Percentiles rank a stretch among this genome's conserved stretches.
phyloP scores from a whole-genome alignment of 1,284 basidiomycete species.

The Rhizoctonia solani region DNA sequence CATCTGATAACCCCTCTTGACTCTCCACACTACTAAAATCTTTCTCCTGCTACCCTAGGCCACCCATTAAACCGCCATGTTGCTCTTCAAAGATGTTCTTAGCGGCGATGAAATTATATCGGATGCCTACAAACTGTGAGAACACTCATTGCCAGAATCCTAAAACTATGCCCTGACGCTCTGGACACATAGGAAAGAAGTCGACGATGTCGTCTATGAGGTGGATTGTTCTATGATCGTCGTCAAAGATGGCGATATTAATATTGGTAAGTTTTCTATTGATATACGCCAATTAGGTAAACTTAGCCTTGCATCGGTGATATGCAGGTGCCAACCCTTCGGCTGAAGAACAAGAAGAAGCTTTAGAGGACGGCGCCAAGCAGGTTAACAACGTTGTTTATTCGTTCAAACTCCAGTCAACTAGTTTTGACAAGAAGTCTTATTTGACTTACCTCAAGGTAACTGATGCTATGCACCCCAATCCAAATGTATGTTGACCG shows the following conservation, averaged over 20 bases:
- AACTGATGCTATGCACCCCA: conserved; percentile 9
- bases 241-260: conserved; percentile 87
- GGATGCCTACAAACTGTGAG: conserved; percentile 86
- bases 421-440: conserved; percentile 90
- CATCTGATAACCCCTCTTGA: conserved; percentile 13
- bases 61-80: conserved; percentile 54
- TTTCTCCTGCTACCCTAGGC: conserved; percentile 24
- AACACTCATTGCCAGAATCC: conserved; percentile 35
- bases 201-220: conserved; percentile 89
- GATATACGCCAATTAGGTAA: conserved; percentile 1
- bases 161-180: conserved; percentile 33
- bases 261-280: conserved; percentile 55
- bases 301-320: conserved; percentile 13
- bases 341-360: conserved; percentile 85
- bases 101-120: conserved; percentile 93
- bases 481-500: background rate
- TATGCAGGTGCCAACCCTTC: conserved; percentile 84
- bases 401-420: conserved; percentile 88
- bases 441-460: conserved; percentile 90
- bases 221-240: conserved; percentile 81
- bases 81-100: conserved; percentile 78
- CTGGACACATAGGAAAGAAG: conserved; percentile 62
- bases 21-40: conserved; percentile 18
- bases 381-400: conserved; percentile 91
- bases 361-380: conserved; percentile 74